phyloP scores from a whole-genome alignment of 2,329 filamentous ascomycete species.

The Cladophialophora yegresii region DNA sequence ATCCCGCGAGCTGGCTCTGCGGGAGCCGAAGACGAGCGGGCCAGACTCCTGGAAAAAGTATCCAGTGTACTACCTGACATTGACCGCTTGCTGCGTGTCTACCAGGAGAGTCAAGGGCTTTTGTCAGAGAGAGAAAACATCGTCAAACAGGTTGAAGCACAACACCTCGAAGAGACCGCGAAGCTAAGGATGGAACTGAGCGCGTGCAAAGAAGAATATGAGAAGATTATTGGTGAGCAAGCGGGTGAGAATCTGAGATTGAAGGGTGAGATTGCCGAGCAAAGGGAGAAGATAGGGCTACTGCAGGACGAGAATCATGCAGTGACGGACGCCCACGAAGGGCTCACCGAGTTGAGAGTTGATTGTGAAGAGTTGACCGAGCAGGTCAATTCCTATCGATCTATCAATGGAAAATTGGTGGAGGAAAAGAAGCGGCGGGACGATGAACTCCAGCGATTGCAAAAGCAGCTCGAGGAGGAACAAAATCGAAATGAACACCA shows the following conservation, averaged over 20 bases:
- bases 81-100: constrained; percentile 48
- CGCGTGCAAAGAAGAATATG: constrained; percentile 49
- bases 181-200: constrained; percentile 55
- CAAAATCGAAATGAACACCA: constrained; percentile 41
- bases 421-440: constrained; percentile 43
- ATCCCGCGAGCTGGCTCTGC: constrained; percentile 23
- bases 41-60: constrained; percentile 41
- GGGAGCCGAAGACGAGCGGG: constrained; percentile 28
- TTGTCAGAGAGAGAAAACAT: constrained; percentile 53
- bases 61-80: constrained; percentile 52
- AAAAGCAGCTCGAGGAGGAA: constrained; percentile 41
- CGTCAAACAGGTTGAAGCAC: constrained; percentile 51
- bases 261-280: constrained; percentile 28
- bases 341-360: constrained; percentile 43
- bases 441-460: constrained; percentile 41
- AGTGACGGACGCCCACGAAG: constrained; percentile 43
- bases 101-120: constrained; percentile 55
- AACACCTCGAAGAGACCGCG: constrained; percentile 52
- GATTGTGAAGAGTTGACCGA: constrained; percentile 37
- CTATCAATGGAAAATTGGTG: constrained; percentile 46
- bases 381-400: constrained; percentile 41
- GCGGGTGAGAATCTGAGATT: constrained; percentile 27
- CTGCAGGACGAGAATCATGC: constrained; percentile 40
- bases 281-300: constrained; percentile 17
- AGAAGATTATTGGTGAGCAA: constrained; percentile 38